phyloP scores from a whole-genome alignment of 2,329 filamentous ascomycete species.

The Coniochaeta prunicola region DNA sequence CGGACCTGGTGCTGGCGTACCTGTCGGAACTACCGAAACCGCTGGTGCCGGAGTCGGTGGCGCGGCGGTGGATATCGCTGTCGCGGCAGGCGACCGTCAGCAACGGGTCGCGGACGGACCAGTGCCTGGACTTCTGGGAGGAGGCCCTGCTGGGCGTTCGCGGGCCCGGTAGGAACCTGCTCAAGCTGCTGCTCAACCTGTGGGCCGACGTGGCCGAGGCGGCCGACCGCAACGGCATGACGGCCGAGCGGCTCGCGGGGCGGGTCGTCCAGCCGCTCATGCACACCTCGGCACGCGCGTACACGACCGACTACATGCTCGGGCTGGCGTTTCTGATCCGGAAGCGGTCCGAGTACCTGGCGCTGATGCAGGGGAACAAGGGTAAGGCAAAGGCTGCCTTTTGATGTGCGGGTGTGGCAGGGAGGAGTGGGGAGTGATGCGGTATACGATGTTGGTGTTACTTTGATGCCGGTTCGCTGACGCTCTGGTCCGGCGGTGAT shows the following conservation, averaged over 20 bases:
- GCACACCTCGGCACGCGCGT: conserved; percentile 24
- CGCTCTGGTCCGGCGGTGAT: background rate
- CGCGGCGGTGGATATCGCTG: conserved; percentile 31
- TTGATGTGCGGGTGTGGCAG: conserved; percentile 5
- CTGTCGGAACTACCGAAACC: conserved; percentile 31
- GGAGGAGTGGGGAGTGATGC: background rate
- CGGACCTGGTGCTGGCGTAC: conserved; percentile 30
- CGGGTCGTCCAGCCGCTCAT: conserved; percentile 31
- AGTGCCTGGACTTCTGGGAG: conserved; percentile 39
- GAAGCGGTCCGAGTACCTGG: conserved; percentile 31
- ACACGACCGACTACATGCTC: conserved; percentile 33
- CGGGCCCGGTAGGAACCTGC: conserved; percentile 26
- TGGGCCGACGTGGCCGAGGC: conserved; percentile 34
- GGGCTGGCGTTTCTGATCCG: conserved; percentile 35
- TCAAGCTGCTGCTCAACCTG: conserved; percentile 35
- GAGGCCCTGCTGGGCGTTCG: conserved; percentile 32
- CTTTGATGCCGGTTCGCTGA: background rate
- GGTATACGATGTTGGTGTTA: background rate
- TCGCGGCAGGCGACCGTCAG: conserved; percentile 29
- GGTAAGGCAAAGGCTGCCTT: conserved; percentile 14
- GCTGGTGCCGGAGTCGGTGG: conserved; percentile 28
- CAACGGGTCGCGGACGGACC: conserved; percentile 26
- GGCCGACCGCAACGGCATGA: conserved; percentile 33
- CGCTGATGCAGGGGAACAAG: conserved; percentile 25
- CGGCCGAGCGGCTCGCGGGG: conserved; percentile 32